Evolutionary conservation across 2,329 filamentous ascomycete genomes (phyloP).

Genomic region (Microascus cirrosus): DNA sequence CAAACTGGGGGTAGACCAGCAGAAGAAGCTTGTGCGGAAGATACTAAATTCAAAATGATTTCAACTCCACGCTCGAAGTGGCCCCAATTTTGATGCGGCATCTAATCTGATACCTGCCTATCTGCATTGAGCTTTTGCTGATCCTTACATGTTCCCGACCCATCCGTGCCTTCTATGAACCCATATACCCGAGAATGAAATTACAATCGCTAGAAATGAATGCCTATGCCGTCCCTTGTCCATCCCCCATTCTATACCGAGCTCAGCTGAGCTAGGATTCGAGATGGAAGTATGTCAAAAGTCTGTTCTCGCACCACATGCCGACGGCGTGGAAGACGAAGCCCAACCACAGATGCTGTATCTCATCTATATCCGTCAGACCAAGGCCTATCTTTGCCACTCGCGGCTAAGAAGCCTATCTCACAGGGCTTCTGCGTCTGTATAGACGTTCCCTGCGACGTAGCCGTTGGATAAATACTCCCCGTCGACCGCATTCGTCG

Average conservation of each 20-base stretch:
- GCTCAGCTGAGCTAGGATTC: background rate
- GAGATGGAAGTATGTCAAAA: background rate
- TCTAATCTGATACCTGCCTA: background rate
- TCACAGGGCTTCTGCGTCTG: no score
- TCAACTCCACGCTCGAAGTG: background rate
- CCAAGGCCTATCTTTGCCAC: no score
- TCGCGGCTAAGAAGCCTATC: no score
- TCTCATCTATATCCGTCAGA: no score
- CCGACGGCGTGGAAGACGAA: background rate
- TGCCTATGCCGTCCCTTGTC: background rate
- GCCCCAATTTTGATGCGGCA: background rate
- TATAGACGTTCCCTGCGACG: background rate
- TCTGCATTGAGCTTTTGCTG: background rate
- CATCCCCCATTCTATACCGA: background rate
- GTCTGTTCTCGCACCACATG: background rate
- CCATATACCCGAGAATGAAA: background rate
- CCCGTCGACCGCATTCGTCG: background rate
- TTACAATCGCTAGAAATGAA: background rate
- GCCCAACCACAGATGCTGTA: no score
- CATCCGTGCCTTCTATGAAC: background rate
- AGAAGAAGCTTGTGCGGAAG: constrained; percentile 59
- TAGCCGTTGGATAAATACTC: background rate
- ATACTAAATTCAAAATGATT: constrained; percentile 34
- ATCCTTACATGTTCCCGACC: background rate
- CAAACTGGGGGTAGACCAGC: constrained; percentile 49